Evolutionary conservation across 2,329 filamentous ascomycete species (phyloP).

Genomic region (Hymenoscyphus fraxineus): DNA sequence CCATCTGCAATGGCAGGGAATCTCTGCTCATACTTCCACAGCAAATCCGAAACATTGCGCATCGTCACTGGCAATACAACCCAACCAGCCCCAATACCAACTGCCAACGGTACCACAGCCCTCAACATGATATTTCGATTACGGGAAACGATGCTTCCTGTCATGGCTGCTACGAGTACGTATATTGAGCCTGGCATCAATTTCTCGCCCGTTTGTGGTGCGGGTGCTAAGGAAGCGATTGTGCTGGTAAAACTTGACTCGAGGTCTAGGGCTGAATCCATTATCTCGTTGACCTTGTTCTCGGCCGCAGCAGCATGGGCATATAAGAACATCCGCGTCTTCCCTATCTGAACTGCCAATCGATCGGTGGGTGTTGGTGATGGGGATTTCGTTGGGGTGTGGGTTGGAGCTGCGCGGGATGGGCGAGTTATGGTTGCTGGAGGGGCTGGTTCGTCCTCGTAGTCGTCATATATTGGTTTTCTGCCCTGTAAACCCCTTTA

Average conservation of each 20-base stretch:
- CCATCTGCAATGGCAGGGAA: slow-evolving; percentile 79
- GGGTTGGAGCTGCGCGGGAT: slow-evolving; percentile 18
- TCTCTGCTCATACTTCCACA: slow-evolving; percentile 90
- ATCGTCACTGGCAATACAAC: slow-evolving; percentile 84
- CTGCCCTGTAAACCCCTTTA: slow-evolving; percentile 38
- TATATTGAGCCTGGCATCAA: slow-evolving; percentile 88
- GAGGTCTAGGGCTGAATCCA: slow-evolving; percentile 76
- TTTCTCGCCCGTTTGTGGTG: slow-evolving; percentile 79
- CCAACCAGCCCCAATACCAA: slow-evolving; percentile 82
- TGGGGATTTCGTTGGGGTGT: slow-evolving; percentile 34
- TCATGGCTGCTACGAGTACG: slow-evolving; percentile 91
- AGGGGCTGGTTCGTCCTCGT: slow-evolving; percentile 42
- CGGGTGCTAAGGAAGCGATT: slow-evolving; percentile 80
- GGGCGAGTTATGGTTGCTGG: slow-evolving; percentile 28
- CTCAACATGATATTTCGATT: slow-evolving; percentile 84
- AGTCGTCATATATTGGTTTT: slow-evolving; percentile 80
- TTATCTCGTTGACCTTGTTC: slow-evolving; percentile 75
- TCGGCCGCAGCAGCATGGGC: slow-evolving; percentile 69
- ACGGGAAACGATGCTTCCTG: slow-evolving; percentile 83
- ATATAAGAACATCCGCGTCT: slow-evolving; percentile 77
- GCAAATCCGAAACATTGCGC: slow-evolving; percentile 77
- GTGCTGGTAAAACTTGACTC: slow-evolving; percentile 90
- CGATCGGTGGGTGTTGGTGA: slow-evolving; percentile 83
- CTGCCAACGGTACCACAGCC: slow-evolving; percentile 68
- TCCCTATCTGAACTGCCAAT: slow-evolving; percentile 76